These are phyloP conservation scores for Didymella pinodella DNA, from an alignment of 2,329 filamentous ascomycete genomes.

Conservation along the genomic window DNA sequence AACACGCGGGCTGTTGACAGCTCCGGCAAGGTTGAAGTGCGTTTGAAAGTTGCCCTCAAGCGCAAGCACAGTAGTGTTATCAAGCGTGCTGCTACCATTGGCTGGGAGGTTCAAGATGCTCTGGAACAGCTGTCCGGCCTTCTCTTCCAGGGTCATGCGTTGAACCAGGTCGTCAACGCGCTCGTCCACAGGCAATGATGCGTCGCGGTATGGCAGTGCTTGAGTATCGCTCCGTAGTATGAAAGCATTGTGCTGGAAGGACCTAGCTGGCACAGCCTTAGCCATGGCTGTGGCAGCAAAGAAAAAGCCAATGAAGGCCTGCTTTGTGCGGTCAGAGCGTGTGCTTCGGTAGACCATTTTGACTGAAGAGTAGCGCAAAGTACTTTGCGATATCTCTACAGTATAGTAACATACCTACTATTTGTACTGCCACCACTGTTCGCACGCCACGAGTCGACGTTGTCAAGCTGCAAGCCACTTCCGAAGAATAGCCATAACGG, in stretches of 20 bases:
- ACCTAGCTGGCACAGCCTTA: slow-evolving; percentile 6
- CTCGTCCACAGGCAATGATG: slow-evolving; percentile 54
- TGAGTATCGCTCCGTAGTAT: slow-evolving; percentile 17
- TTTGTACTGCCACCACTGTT: slow-evolving; percentile 10
- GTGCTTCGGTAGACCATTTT: slow-evolving; percentile 12
- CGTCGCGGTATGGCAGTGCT: slow-evolving; percentile 46
- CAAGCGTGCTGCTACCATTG: slow-evolving; percentile 43
- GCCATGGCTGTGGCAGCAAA: slow-evolving; percentile 19
- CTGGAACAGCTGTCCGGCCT: slow-evolving; percentile 60
- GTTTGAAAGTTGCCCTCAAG: slow-evolving; percentile 52
- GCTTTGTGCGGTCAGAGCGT: slow-evolving; percentile 18
- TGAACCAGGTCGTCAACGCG: slow-evolving; percentile 56
- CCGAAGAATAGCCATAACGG: slow-evolving; percentile 8
- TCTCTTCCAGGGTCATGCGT: slow-evolving; percentile 60
- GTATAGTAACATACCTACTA: not conserved
- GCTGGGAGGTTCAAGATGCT: slow-evolving; percentile 44
- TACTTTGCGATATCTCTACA: not conserved
- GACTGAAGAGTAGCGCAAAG: not conserved
- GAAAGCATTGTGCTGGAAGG: slow-evolving; percentile 11
- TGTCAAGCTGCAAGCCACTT: slow-evolving; percentile 7
- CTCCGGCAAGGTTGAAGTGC: slow-evolving; percentile 59
- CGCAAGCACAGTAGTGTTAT: slow-evolving; percentile 44
- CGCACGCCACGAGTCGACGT: slow-evolving; percentile 3
- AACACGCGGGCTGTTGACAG: slow-evolving; percentile 51
- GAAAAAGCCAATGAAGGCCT: slow-evolving; percentile 16